Percentiles rank a stretch among this genome's conserved stretches.
These are phyloP conservation scores for Globisporangium barbulae DNA, from an alignment of 352 stramenopile genomes.

Conservation along the genomic window DNA sequence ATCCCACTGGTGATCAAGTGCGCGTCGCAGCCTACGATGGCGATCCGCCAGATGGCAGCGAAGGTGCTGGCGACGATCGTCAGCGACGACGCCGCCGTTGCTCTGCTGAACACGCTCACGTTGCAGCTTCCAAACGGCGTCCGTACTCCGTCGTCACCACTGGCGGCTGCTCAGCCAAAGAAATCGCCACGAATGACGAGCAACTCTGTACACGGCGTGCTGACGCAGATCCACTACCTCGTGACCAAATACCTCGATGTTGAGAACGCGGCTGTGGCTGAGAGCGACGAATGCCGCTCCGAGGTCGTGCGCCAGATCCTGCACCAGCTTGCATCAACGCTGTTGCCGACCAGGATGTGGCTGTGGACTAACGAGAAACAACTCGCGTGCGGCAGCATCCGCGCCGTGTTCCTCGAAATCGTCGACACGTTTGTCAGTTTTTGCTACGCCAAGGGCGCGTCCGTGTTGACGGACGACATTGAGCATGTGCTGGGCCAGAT, in stretches of 20 bases:
- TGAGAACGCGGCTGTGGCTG: background rate
- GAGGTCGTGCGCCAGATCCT: conserved; percentile 25
- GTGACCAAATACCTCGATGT: conserved; percentile 34
- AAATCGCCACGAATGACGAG: conserved; percentile 25
- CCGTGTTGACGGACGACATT: conserved; percentile 17
- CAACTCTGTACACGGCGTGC: conserved; percentile 64
- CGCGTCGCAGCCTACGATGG: conserved; percentile 63
- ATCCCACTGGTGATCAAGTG: conserved; percentile 68
- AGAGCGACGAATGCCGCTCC: conserved; percentile 5
- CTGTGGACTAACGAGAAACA: conserved; percentile 28
- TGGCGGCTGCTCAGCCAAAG: background rate
- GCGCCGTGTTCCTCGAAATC: conserved; percentile 49
- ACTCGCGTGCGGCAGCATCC: conserved; percentile 37
- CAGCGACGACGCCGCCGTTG: conserved; percentile 43
- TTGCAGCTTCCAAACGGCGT: conserved; percentile 41
- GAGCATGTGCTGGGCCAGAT: conserved; percentile 17
- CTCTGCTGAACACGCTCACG: conserved; percentile 36
- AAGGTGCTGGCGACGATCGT: conserved; percentile 74
- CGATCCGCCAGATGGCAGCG: conserved; percentile 77
- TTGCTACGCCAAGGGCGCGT: conserved; percentile 18
- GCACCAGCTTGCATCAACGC: conserved; percentile 23
- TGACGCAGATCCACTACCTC: conserved; percentile 58
- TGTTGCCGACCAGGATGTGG: conserved; percentile 49
- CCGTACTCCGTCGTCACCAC: background rate
- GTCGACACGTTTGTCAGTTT: conserved; percentile 39